These are phyloP conservation scores for Neurospora discreta DNA, from an alignment of 495 filamentous ascomycete genomes.

Conservation along the genomic window DNA sequence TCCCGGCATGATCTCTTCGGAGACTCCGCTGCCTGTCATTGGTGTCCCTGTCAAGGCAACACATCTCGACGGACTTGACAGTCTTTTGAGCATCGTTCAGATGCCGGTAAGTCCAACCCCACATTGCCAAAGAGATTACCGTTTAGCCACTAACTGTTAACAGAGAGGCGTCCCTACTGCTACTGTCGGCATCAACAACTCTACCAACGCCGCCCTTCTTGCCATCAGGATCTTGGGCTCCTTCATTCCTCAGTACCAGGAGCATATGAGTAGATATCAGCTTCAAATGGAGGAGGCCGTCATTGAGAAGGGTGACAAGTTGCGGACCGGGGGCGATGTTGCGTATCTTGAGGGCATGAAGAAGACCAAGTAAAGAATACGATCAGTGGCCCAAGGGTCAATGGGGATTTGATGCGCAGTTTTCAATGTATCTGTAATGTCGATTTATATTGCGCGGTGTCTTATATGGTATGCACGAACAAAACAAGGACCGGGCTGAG, in stretches of 20 bases:
- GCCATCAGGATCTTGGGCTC: constrained; percentile 76
- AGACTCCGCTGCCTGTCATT: constrained; percentile 83
- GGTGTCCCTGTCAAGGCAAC: constrained; percentile 86
- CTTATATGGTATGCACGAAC: background rate
- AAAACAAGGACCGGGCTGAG: background rate
- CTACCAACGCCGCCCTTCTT: constrained; percentile 79
- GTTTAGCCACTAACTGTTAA: background rate
- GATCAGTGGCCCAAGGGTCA: background rate
- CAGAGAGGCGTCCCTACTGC: constrained; percentile 68
- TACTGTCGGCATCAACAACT: constrained; percentile 89
- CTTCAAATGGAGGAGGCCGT: constrained; percentile 52
- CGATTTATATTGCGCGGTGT: background rate
- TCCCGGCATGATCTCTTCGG: constrained; percentile 82
- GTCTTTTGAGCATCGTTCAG: constrained; percentile 79
- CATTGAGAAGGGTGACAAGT: constrained; percentile 50
- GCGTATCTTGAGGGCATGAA: constrained; percentile 42
- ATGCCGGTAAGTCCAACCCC: constrained; percentile 51
- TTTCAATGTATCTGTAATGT: background rate
- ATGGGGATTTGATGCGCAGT: background rate
- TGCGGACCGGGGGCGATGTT: constrained; percentile 58
- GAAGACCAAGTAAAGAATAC: background rate
- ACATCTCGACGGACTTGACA: constrained; percentile 79
- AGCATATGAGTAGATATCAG: constrained; percentile 57
- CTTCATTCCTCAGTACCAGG: constrained; percentile 45
- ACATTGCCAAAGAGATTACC: background rate